phyloP scores from a whole-genome alignment of 2,329 filamentous ascomycete species.

The Amauroascus niger region DNA sequence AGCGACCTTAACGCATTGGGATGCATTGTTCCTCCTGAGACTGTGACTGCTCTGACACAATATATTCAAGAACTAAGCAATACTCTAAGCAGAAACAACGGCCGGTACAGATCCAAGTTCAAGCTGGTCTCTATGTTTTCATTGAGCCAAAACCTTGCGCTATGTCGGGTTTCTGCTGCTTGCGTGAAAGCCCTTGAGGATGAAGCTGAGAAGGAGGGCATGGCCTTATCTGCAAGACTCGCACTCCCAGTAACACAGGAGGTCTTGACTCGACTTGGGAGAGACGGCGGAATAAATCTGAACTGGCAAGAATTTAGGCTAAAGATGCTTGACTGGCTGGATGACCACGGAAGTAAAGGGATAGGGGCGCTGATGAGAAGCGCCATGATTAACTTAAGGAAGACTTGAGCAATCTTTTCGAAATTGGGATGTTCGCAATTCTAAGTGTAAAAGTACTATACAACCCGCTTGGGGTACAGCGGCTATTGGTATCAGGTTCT shows the following conservation, averaged over 20 bases:
- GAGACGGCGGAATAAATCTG: slow-evolving; percentile 55
- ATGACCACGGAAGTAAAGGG: slow-evolving; percentile 54
- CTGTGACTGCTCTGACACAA: slow-evolving; percentile 36
- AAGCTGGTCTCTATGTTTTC: slow-evolving; percentile 38
- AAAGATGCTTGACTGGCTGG: slow-evolving; percentile 59
- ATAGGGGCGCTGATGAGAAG: slow-evolving; percentile 65
- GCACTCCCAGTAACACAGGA: slow-evolving; percentile 56
- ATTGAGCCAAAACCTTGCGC: slow-evolving; percentile 39
- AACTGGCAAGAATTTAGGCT: slow-evolving; percentile 67
- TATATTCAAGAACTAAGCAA: slow-evolving; percentile 36
- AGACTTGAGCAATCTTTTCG: slow-evolving; percentile 22
- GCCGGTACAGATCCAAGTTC: slow-evolving; percentile 23
- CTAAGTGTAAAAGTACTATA: not conserved
- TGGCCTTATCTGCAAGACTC: slow-evolving; percentile 25
- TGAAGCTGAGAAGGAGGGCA: slow-evolving; percentile 27
- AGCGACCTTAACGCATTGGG: slow-evolving; percentile 53
- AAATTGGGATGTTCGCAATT: not conserved
- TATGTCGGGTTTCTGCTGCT: slow-evolving; percentile 39
- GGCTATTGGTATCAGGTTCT: not conserved
- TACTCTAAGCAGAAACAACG: slow-evolving; percentile 18
- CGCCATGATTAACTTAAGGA: slow-evolving; percentile 67
- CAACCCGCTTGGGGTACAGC: slow-evolving; percentile 18
- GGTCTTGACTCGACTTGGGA: slow-evolving; percentile 53
- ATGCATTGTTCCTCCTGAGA: slow-evolving; percentile 41
- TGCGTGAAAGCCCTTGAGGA: slow-evolving; percentile 43